Base-by-base conservation (phyloP, 2,329 filamentous ascomycete species). In the Neoscytalidium dimidiatum region DNA sequence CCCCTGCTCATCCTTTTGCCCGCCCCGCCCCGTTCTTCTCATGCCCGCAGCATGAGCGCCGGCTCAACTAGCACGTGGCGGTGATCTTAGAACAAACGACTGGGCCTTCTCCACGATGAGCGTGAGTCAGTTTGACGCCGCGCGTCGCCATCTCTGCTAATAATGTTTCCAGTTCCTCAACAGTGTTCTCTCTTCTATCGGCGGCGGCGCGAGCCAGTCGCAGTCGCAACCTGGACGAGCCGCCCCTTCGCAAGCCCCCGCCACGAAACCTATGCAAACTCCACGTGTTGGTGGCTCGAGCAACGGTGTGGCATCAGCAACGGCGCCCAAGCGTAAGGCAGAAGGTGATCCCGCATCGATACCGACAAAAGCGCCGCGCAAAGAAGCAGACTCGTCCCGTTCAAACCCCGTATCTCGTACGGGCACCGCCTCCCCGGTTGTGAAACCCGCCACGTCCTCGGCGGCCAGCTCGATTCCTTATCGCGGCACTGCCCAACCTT, bases 271-370 rank as follows among this genome's bases (percentile, higher is more conserved):
- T 43, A 62, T 52, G 35, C 62, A 64, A 43, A 44, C 51, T 41
- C 28, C 52, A 64, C 62, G 62, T 57, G 56, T 51, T 35, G 56
- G 56, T 38, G 63, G 46, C 43, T 41, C 53, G 26, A 48, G 23
- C 63, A 77, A 76, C 31, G 70, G 74, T 60, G 44, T 41, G 44
- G 67, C 70, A 51, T 68, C 74, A 8, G 72, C 73, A 65, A 63
- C 73, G 29, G 71, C 74, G 70, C 74, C 71, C 43, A 80, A 79
- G 69, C 76, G 77, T 66, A 79, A 79, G 68, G 77, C 77, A 56
- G 77, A 77, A 23, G 71, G 73, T n/a, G 69, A 75, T 14, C 69
- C 70, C 29, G 73, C 74, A 33, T 67, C 65, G 62, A 70, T 66
- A 52, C 72, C 74, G 60, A 65, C 67, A 60, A 79, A 79, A 66